phyloP scores from a whole-genome alignment of 371 early-diverging fungal species.

The Furculomyces boomerangus region DNA sequence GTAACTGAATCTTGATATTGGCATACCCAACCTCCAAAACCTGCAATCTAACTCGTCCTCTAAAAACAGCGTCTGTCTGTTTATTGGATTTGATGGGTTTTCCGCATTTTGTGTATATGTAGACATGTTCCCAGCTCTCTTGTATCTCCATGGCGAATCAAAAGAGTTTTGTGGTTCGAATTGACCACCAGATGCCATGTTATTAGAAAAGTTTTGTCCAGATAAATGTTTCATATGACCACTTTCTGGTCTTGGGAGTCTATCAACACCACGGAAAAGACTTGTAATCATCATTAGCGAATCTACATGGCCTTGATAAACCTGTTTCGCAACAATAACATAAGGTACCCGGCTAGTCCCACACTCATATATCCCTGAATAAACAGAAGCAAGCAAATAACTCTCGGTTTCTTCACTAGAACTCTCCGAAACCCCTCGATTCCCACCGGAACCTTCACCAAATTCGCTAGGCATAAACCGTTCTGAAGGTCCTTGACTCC shows the following conservation, averaged over 20 bases:
- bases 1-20: constrained; percentile 7
- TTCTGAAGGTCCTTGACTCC: constrained; percentile 10
- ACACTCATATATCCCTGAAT: constrained; percentile 85
- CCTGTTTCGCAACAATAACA: constrained; percentile 76
- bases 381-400: constrained; percentile 69
- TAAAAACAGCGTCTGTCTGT: constrained; percentile 5
- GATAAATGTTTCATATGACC: background rate
- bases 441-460: background rate
- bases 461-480: background rate
- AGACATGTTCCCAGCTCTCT: background rate
- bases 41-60: constrained; percentile 20
- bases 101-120: background rate
- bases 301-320: constrained; percentile 19
- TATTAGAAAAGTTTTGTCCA: background rate
- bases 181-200: background rate
- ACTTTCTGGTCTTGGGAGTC: background rate
- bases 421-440: background rate
- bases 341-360: constrained; percentile 75
- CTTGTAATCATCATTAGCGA: constrained; percentile 21
- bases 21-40: constrained; percentile 13
- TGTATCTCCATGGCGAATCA: background rate
- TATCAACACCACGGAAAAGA: constrained; percentile 5
- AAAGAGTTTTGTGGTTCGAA: background rate
- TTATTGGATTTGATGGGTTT: background rate
- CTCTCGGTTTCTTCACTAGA: constrained; percentile 4